Percentiles rank a stretch among this genome's conserved stretches.
phyloP scores from a whole-genome alignment of 225 moss, liverwort and hornwort genomes.

The Physcomitrellopsis africana region DNA sequence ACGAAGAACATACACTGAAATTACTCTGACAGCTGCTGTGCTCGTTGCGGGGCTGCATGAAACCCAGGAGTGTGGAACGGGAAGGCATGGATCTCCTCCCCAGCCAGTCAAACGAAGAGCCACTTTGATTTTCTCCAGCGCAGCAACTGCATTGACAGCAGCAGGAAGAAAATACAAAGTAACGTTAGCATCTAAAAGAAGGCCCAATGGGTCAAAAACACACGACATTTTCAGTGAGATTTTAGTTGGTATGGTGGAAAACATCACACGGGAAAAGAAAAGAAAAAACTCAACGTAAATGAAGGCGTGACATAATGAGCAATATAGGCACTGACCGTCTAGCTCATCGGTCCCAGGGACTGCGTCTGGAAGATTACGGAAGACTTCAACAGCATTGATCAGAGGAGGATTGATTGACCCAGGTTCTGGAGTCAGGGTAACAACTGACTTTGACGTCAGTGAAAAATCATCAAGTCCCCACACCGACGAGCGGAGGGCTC shows the following conservation, averaged over 20 bases:
- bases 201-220: not conserved
- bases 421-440: not conserved
- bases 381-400: constrained; percentile 24
- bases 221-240: too few species aligned
- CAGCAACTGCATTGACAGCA: constrained; percentile 26
- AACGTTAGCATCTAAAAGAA: not conserved
- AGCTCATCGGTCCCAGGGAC: not conserved
- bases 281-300: too few species aligned
- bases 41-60: not conserved
- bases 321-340: constrained; percentile 36
- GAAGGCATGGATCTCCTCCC: constrained; percentile 54
- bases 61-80: constrained; percentile 40
- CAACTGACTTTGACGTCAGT: not conserved
- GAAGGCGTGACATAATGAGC: not conserved
- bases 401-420: constrained; percentile 26
- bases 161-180: not conserved
- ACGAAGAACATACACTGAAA: constrained; percentile 33
- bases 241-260: too few species aligned
- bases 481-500: not conserved
- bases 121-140: constrained; percentile 29
- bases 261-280: too few species aligned
- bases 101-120: constrained; percentile 31
- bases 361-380: accelerated
- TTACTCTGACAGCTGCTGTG: constrained; percentile 19
- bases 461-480: not conserved